phyloP scores from a whole-genome alignment of 345 rosid genomes.

The Populus deltoides region DNA sequence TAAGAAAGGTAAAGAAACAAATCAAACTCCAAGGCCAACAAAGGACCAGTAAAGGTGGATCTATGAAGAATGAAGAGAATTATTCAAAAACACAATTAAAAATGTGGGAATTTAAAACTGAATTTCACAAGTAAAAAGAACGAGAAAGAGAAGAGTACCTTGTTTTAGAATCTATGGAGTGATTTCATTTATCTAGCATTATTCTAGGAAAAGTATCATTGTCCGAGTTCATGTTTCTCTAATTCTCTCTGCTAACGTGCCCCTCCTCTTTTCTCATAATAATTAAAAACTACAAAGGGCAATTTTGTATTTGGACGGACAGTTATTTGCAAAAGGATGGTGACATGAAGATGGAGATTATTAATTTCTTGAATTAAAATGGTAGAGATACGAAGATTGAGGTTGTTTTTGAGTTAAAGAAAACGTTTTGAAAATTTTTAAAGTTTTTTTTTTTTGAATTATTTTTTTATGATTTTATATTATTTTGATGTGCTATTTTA shows the following conservation, averaged over 20 bases:
- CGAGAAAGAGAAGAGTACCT: background rate
- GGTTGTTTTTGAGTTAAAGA: no score
- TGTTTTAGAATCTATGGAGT: background rate
- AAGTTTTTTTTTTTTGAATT: no score
- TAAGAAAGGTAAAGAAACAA: background rate
- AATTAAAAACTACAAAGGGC: slow-evolving; percentile 5
- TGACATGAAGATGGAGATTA: background rate
- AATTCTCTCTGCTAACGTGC: background rate
- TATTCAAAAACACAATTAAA: background rate
- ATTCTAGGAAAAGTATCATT: slow-evolving; percentile 1
- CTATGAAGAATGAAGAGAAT: background rate
- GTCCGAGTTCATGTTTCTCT: no score
- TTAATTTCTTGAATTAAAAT: no score
- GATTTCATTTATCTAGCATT: background rate
- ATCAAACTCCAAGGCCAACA: background rate
- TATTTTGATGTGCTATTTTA: no score
- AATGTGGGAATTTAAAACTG: background rate
- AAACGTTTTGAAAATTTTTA: no score
- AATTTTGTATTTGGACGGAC: slow-evolving; percentile 12
- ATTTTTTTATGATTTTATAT: no score
- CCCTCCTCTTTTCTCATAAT: background rate
- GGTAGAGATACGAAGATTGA: no score
- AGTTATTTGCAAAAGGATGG: background rate
- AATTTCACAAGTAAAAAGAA: background rate
- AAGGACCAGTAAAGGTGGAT: slow-evolving; percentile 12